Conservation (phyloP, 179 eudicot species). For the Corrigiola litoralis region DNA sequence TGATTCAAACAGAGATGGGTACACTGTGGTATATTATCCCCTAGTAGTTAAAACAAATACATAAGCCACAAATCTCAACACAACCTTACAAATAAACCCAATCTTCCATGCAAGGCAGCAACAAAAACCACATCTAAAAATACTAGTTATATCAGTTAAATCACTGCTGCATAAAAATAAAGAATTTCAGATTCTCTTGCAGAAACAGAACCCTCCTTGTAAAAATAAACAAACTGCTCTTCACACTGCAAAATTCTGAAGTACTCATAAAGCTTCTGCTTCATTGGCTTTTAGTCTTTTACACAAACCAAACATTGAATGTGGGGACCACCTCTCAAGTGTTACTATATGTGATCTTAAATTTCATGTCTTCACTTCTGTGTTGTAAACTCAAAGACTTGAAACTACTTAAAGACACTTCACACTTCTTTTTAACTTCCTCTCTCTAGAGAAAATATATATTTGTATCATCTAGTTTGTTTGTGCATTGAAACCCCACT, state of each 20-base stretch:
- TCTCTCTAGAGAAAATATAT: no score
- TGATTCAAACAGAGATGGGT: background rate
- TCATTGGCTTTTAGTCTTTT: background rate
- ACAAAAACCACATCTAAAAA: slow-evolving; percentile 6
- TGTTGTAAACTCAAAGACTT: no score
- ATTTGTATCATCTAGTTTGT: background rate
- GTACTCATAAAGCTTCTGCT: background rate
- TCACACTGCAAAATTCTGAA: slow-evolving; percentile 2
- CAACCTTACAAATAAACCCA: slow-evolving; percentile 12
- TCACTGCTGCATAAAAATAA: background rate
- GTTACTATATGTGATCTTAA: slow-evolving; percentile 11
- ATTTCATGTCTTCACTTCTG: slow-evolving; percentile 23
- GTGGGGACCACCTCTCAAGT: slow-evolving; percentile 5
- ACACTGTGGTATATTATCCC: no score
- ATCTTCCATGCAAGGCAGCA: slow-evolving; percentile 10
- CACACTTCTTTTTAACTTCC: background rate
- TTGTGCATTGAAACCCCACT: slow-evolving; percentile 19
- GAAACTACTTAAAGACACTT: background rate
- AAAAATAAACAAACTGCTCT: slow-evolving; percentile 3
- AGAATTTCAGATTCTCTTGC: slow-evolving; percentile 7
- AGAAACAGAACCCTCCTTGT: background rate
- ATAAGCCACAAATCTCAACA: background rate
- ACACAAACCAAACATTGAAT: background rate
- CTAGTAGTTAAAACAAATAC: background rate
- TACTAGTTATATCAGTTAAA: no score